A percentile compares a stretch with the other conserved stretches of the same genome.
Evolutionary conservation across 2,329 filamentous ascomycete species (phyloP).

Genomic region (Bipolaris victoriae): DNA sequence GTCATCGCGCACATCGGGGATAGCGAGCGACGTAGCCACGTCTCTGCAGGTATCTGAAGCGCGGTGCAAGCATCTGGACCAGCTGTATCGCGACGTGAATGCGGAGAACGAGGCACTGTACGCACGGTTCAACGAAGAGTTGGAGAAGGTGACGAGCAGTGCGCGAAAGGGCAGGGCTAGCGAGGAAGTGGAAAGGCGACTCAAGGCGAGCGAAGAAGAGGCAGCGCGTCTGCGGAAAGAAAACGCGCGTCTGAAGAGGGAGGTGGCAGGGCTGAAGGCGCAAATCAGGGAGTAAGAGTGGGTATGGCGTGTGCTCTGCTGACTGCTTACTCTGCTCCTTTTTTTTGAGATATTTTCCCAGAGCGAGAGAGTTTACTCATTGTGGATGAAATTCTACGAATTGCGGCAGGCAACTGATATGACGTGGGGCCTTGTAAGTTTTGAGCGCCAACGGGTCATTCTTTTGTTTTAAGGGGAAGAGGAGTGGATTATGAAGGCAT

Average conservation of each 20-base stretch:
- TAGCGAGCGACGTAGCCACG: constrained; percentile 74
- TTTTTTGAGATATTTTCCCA: not conserved
- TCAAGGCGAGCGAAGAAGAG: constrained; percentile 80
- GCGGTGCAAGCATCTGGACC: constrained; percentile 82
- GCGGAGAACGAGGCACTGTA: constrained; percentile 94
- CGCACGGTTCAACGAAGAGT: constrained; percentile 88
- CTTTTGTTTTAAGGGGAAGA: not conserved
- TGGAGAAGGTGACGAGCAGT: constrained; percentile 76
- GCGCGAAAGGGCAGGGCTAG: constrained; percentile 77
- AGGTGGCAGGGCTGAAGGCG: constrained; percentile 71
- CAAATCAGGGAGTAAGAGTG: constrained; percentile 54
- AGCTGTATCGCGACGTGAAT: constrained; percentile 84
- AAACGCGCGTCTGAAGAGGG: constrained; percentile 80
- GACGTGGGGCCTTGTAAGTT: not conserved
- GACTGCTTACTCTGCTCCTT: not conserved
- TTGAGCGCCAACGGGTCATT: not conserved
- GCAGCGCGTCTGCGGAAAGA: constrained; percentile 79
- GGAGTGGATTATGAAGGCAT: constrained; percentile 11
- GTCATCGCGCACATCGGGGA: constrained; percentile 46
- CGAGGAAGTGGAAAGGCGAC: constrained; percentile 73
- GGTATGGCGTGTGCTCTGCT: constrained; percentile 10
- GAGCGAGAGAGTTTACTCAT: no score
- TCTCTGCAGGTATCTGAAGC: constrained; percentile 75
- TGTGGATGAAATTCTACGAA: constrained; percentile 13
- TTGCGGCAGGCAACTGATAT: constrained; percentile 2